Evolutionary conservation across 2,329 filamentous ascomycete species (phyloP).

Genomic region (Graphiopsis chlorocephala): DNA sequence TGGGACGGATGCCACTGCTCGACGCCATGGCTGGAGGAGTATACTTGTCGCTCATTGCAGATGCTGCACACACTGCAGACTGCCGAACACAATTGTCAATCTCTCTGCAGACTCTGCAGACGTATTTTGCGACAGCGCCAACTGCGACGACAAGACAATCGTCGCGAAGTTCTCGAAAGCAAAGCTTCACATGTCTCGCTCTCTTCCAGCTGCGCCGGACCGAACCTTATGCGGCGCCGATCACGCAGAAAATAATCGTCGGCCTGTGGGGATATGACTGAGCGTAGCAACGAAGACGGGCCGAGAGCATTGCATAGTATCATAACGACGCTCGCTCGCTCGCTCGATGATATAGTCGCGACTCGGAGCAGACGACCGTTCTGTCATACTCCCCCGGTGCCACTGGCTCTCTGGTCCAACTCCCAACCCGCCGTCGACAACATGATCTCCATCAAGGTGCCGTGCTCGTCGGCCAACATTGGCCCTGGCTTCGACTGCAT

Average conservation of each 20-base stretch:
- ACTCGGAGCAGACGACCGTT: constrained; percentile 13
- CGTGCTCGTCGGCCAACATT: constrained; percentile 96
- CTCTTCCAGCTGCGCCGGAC: neutral
- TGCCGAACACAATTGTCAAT: neutral
- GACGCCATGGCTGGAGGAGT: neutral
- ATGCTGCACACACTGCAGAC: neutral
- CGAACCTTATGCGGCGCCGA: constrained; percentile 7
- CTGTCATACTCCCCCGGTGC: constrained; percentile 7
- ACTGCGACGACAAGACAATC: neutral
- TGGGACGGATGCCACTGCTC: constrained; percentile 13
- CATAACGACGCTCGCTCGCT: neutral
- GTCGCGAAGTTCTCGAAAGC: neutral
- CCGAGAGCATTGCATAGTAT: constrained; percentile 3
- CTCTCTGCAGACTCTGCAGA: neutral
- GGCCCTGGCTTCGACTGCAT: constrained; percentile 98
- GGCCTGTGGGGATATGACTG: constrained; percentile 14
- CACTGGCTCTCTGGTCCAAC: neutral
- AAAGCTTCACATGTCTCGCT: constrained; percentile 1
- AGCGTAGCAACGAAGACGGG: neutral
- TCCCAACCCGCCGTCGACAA: neutral
- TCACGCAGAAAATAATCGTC: constrained; percentile 7
- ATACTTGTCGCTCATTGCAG: neutral
- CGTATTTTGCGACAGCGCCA: constrained; percentile 1
- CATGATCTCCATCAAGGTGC: constrained; percentile 50
- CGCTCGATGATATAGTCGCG: neutral